Evolutionary conservation across 345 rosid genomes (phyloP).

Genomic region (Arabidopsis arenosa): DNA sequence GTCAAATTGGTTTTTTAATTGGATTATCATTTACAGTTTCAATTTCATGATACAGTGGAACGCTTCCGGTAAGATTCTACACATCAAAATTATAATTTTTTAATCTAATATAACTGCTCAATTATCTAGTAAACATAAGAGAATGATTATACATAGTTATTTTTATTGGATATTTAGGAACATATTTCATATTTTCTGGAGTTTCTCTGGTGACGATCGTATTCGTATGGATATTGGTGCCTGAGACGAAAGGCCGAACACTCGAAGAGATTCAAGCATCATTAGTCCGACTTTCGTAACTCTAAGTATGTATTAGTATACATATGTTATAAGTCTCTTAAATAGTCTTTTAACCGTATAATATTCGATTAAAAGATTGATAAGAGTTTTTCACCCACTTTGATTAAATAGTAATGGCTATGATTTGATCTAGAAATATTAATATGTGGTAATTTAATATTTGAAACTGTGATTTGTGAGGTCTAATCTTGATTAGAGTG

Average conservation of each 20-base stretch:
- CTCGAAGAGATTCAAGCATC: conserved; percentile 65
- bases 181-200: conserved; percentile 49
- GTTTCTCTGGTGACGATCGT: conserved; percentile 37
- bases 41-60: conserved; percentile 62
- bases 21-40: conserved; percentile 56
- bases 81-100: too few relatives aligned
- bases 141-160: background rate
- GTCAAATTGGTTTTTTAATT: conserved; percentile 50
- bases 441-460: too few relatives aligned
- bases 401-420: too few relatives aligned
- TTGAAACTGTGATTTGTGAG: background rate
- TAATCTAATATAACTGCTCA: too few relatives aligned
- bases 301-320: too few relatives aligned
- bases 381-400: too few relatives aligned
- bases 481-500: background rate
- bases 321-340: too few relatives aligned
- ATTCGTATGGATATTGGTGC: conserved; percentile 52
- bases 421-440: too few relatives aligned
- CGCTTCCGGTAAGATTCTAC: conserved; percentile 29
- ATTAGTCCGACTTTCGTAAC: conserved; percentile 11
- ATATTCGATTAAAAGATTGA: too few relatives aligned
- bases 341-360: too few relatives aligned
- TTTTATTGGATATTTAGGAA: conserved; percentile 40
- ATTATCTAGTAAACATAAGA: background rate
- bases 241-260: conserved; percentile 58